Conservation (phyloP, 305 asterid genomes). For the Plantago coronopus region DNA sequence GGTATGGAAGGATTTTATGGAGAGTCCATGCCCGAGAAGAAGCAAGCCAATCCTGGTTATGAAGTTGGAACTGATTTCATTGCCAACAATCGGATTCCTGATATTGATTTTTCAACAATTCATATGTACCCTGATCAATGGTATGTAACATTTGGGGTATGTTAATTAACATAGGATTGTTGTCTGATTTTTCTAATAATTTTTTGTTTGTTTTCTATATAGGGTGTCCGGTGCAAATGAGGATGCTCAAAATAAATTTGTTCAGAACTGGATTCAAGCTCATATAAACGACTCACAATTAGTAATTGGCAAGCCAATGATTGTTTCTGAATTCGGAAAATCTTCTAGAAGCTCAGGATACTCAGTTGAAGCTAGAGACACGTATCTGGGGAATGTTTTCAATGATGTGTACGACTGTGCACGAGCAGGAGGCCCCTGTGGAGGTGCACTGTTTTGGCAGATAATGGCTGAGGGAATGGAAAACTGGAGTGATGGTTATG, state of each 20-base stretch:
- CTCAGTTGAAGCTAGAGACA: conserved; percentile 4
- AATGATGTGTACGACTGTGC: background rate
- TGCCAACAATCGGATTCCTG: background rate
- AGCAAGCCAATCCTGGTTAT: conserved; percentile 6
- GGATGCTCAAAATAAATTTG: conserved; percentile 5
- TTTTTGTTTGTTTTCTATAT: no score
- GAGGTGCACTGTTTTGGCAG: conserved; percentile 11
- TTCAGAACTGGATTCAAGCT: background rate
- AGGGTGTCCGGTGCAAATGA: conserved; percentile 1
- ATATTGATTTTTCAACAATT: background rate
- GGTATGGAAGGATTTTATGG: conserved; percentile 11
- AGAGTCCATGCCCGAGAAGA: conserved; percentile 11
- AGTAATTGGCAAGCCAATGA: conserved; percentile 3
- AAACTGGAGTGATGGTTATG: conserved; percentile 8
- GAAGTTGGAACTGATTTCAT: conserved; percentile 11
- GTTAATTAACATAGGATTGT: no score
- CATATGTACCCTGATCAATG: conserved; percentile 16
- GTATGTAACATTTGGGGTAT: background rate
- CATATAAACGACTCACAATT: conserved; percentile 3
- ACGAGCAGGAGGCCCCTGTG: conserved; percentile 9
- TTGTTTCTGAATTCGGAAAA: conserved; percentile 3
- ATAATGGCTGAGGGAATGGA: conserved; percentile 12
- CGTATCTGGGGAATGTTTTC: conserved; percentile 2
- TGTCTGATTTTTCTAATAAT: background rate
- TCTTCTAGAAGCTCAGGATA: conserved; percentile 2